Conservation (phyloP, 2,329 filamentous ascomycete species). For the Xylaria polymorpha region DNA sequence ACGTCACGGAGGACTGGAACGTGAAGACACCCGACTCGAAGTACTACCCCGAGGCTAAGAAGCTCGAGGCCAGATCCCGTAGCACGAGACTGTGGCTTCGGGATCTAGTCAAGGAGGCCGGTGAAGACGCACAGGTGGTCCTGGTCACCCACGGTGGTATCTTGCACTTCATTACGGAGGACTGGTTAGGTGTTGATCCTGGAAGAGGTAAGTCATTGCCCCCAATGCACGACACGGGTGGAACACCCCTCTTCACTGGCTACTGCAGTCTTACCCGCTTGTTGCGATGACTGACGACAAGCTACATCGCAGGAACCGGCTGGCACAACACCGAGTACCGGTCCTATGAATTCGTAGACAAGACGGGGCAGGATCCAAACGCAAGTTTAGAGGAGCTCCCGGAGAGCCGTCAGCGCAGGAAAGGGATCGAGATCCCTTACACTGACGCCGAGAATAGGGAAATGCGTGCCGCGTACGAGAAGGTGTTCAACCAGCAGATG, state of each 20-base stretch:
- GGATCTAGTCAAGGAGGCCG: constrained; percentile 55
- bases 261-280: neutral
- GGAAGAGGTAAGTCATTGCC: constrained; percentile 52
- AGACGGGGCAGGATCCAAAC: constrained; percentile 60
- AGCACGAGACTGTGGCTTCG: constrained; percentile 69
- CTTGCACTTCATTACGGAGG: constrained; percentile 85
- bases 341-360: constrained; percentile 71
- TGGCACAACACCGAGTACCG: constrained; percentile 81
- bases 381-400: constrained; percentile 62
- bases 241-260: neutral
- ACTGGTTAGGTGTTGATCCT: constrained; percentile 73
- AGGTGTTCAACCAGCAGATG: constrained; percentile 26
- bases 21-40: constrained; percentile 65
- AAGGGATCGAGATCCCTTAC: constrained; percentile 55
- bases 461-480: constrained; percentile 54
- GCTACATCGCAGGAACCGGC: constrained; percentile 66
- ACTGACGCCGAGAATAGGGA: constrained; percentile 61
- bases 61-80: constrained; percentile 70
- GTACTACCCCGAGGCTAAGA: constrained; percentile 61
- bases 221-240: neutral
- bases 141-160: constrained; percentile 87
- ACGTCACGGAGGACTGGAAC: constrained; percentile 77
- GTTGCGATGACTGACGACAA: constrained; percentile 16
- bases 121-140: constrained; percentile 71
- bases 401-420: constrained; percentile 60